These are phyloP conservation scores for Fusarium avenaceum DNA, from an alignment of 2,329 filamentous ascomycete genomes.

Conservation along the genomic window DNA sequence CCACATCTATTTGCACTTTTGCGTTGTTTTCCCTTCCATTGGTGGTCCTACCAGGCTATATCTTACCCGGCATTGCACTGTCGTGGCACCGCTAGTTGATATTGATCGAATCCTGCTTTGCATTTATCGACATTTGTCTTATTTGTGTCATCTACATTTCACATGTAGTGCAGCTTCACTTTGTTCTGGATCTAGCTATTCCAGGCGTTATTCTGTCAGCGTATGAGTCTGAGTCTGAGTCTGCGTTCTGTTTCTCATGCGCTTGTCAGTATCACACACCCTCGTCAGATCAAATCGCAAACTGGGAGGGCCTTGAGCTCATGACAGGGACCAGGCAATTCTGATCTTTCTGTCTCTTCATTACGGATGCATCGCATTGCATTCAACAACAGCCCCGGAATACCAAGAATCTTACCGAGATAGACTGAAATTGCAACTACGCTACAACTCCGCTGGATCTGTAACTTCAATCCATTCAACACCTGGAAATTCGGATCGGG, in stretches of 20 bases:
- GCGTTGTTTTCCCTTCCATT: slow-evolving; percentile 23
- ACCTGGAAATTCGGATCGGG: slow-evolving; percentile 7
- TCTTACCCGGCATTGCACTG: slow-evolving; percentile 3
- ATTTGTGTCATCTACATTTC: slow-evolving; percentile 22
- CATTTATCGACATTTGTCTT: slow-evolving; percentile 24
- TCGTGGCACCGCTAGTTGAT: slow-evolving; percentile 26
- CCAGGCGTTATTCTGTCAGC: slow-evolving; percentile 31
- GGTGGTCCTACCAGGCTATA: not conserved
- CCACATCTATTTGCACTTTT: slow-evolving; percentile 19
- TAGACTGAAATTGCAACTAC: slow-evolving; percentile 18
- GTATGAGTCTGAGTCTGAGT: slow-evolving; percentile 9
- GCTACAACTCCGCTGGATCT: slow-evolving; percentile 22
- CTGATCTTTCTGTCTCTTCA: slow-evolving; percentile 21
- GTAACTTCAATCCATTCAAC: slow-evolving; percentile 10
- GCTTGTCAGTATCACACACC: slow-evolving; percentile 31
- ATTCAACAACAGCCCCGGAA: slow-evolving; percentile 11
- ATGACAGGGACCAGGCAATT: slow-evolving; percentile 19
- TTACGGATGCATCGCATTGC: slow-evolving; percentile 11
- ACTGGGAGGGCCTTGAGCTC: slow-evolving; percentile 12
- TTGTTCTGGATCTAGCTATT: slow-evolving; percentile 26
- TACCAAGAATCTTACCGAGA: slow-evolving; percentile 20
- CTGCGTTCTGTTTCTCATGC: slow-evolving; percentile 15
- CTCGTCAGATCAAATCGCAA: slow-evolving; percentile 35
- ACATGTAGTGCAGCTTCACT: slow-evolving; percentile 34
- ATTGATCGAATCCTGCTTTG: slow-evolving; percentile 23